Evolutionary conservation across 768 basidiomycete species (phyloP).

Genomic region (Auriculariales sp.): DNA sequence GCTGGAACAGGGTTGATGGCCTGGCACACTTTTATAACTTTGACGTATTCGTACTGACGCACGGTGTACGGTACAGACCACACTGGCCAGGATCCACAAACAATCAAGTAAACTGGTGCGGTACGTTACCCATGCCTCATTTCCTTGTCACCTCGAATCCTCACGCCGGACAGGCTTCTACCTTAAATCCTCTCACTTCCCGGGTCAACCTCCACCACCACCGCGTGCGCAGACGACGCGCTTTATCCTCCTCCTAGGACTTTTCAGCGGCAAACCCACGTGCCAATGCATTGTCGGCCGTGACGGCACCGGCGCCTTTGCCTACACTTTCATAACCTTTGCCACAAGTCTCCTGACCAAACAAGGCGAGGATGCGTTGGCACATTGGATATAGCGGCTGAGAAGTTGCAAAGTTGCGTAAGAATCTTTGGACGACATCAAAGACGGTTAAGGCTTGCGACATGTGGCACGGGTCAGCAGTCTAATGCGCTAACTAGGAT

Average conservation of each 20-base stretch:
- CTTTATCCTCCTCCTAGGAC: constrained; percentile 50
- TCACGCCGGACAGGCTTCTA: constrained; percentile 58
- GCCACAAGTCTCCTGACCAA: too few species aligned
- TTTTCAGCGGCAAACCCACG: constrained; percentile 84
- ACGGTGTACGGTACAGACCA: constrained; percentile 49
- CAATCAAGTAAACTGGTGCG: constrained; percentile 84
- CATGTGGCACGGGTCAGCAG: too few species aligned
- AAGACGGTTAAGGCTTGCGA: too few species aligned
- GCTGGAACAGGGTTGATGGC: too few species aligned
- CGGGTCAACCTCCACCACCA: constrained; percentile 17
- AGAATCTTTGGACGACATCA: too few species aligned
- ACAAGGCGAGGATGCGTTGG: too few species aligned
- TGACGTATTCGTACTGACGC: too few species aligned
- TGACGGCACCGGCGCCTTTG: constrained; percentile 69
- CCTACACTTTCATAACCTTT: constrained; percentile 67
- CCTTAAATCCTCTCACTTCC: constrained; percentile 50
- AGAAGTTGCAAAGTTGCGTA: too few species aligned
- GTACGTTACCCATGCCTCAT: constrained; percentile 45
- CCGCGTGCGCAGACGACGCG: not conserved
- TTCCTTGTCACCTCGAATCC: not conserved
- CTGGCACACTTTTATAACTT: too few species aligned
- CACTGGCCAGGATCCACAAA: constrained; percentile 57
- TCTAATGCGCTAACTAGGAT: too few species aligned
- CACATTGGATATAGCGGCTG: too few species aligned
- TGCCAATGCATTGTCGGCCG: constrained; percentile 65